Evolutionary conservation across 2,329 filamentous ascomycete genomes (phyloP).

Genomic region (Sarocladiaceae sp.): DNA sequence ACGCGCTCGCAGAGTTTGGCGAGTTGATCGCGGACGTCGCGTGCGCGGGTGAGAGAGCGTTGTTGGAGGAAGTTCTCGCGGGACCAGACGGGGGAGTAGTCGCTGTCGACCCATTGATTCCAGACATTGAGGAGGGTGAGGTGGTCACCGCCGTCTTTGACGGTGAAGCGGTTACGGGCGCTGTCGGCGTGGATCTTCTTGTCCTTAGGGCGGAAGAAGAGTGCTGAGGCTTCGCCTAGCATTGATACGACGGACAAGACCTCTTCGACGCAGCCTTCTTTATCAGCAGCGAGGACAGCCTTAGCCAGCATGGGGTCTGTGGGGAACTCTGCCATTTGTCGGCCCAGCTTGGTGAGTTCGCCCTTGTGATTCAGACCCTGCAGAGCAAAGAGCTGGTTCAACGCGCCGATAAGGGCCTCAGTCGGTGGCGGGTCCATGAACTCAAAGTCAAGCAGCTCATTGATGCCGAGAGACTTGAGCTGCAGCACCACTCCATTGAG

Average conservation of each 20-base stretch:
- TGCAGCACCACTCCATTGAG: conserved; percentile 79
- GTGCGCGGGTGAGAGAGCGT: conserved; percentile 78
- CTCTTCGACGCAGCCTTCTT: conserved; percentile 90
- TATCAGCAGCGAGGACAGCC: conserved; percentile 80
- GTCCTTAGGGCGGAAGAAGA: conserved; percentile 95
- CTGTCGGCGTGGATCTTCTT: conserved; percentile 96
- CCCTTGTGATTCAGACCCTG: conserved; percentile 86
- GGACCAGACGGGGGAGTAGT: conserved; percentile 83
- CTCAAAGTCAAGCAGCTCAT: conserved; percentile 89
- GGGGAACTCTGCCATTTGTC: conserved; percentile 94
- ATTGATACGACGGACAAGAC: conserved; percentile 91
- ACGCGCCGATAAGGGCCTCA: conserved; percentile 79
- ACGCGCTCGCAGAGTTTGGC: conserved; percentile 90
- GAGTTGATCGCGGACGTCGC: conserved; percentile 90
- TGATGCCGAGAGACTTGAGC: conserved; percentile 86
- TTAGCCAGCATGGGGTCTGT: conserved; percentile 90
- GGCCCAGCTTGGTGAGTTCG: conserved; percentile 82
- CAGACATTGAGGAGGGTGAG: conserved; percentile 86
- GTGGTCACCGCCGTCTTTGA: conserved; percentile 89
- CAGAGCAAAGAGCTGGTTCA: conserved; percentile 88
- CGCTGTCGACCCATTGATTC: conserved; percentile 91
- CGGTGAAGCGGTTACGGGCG: conserved; percentile 80
- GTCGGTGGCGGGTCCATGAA: conserved; percentile 93
- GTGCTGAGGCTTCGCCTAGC: conserved; percentile 79
- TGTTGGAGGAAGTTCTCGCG: conserved; percentile 94